Evolutionary conservation across 2,329 filamentous ascomycete species (phyloP), one percentile per base, ranked within the genome.

Genomic region (Scleromitrula shiraiana): DNA sequence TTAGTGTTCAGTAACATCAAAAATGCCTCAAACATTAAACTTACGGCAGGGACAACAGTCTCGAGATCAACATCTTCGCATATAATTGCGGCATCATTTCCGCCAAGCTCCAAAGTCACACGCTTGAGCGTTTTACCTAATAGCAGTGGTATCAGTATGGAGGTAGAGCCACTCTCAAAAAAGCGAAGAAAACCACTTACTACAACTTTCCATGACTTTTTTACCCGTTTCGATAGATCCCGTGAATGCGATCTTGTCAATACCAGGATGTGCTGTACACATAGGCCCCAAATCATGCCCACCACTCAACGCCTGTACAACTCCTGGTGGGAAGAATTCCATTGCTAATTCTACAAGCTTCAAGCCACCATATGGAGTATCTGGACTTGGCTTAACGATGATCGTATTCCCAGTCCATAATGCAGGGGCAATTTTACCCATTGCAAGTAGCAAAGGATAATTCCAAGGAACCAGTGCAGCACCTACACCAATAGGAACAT

Each of bases 381-480:
- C 78, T 29, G 68, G 77, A 0, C 76, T 80, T 0, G 77, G 75
- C 58, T 76, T 76, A 51, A 79, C 68, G 53, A 79, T 77, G 17
- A 78, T 63, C 12, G 68, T 63, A 59, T 77, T 76, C 15, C 73
- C 74, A 0, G 74, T 73, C 22, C 75, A 62, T 5, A 77, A 60
- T 0, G 73, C 67, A 0, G 70, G 66, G 4, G 64, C 66, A 22
- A 76, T 66, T 59, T 81, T 80, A 33, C 73, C 65, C 35, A 69
- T 65, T 12, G 68, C 67, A 1, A 74, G 63, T 49, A 72, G 66
- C 15, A 73, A 48, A 1, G 71, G 71, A 53, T 71, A 80, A 59
- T 81, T 82, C 77, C 78, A 82, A 1, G 77, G 77, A 14, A 75
- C 73, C 53, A 81, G 79, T 51, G 71, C 77, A 15, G 68, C 73